Evolutionary conservation across 208 protist genomes (phyloP).

Genomic region (Leishmania major): DNA sequence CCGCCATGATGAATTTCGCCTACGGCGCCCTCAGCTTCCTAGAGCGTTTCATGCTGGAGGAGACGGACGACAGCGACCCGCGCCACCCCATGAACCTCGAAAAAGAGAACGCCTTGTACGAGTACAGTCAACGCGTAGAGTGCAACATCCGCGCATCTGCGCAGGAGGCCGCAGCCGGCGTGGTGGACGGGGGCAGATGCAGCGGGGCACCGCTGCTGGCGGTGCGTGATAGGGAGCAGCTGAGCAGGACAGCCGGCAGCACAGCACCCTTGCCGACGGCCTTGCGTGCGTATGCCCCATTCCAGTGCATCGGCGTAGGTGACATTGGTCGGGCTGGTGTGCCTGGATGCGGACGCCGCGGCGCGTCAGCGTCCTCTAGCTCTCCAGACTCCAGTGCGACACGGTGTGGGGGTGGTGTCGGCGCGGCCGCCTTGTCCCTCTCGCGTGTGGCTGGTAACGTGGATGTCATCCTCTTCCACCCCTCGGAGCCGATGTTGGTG

Average conservation of each 20-base stretch:
- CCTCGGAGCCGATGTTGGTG: slow-evolving; percentile 50
- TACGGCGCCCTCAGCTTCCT: slow-evolving; percentile 75
- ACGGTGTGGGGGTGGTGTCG: background rate
- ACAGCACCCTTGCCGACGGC: background rate
- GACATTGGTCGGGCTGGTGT: slow-evolving; percentile 20
- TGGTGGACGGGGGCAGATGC: background rate
- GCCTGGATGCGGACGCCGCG: slow-evolving; percentile 16
- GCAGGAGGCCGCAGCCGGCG: slow-evolving; percentile 5
- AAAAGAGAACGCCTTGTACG: slow-evolving; percentile 45
- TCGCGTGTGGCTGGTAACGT: slow-evolving; percentile 18
- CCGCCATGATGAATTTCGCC: slow-evolving; percentile 62
- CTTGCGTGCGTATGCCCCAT: slow-evolving; percentile 7
- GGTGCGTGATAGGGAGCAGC: slow-evolving; percentile 2
- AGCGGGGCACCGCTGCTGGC: slow-evolving; percentile 1
- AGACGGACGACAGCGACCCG: slow-evolving; percentile 77
- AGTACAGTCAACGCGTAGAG: slow-evolving; percentile 44
- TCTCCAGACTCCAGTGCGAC: background rate
- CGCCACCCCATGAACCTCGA: slow-evolving; percentile 70
- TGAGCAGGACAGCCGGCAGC: slow-evolving; percentile 7
- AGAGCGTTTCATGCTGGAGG: slow-evolving; percentile 68
- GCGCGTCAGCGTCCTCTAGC: background rate
- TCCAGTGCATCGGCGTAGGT: slow-evolving; percentile 26
- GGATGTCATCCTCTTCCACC: slow-evolving; percentile 56
- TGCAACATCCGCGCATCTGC: slow-evolving; percentile 40
- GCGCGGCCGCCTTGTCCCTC: slow-evolving; percentile 5